phyloP scores from a whole-genome alignment of 768 basidiomycete species.

The Trametes maxima region DNA sequence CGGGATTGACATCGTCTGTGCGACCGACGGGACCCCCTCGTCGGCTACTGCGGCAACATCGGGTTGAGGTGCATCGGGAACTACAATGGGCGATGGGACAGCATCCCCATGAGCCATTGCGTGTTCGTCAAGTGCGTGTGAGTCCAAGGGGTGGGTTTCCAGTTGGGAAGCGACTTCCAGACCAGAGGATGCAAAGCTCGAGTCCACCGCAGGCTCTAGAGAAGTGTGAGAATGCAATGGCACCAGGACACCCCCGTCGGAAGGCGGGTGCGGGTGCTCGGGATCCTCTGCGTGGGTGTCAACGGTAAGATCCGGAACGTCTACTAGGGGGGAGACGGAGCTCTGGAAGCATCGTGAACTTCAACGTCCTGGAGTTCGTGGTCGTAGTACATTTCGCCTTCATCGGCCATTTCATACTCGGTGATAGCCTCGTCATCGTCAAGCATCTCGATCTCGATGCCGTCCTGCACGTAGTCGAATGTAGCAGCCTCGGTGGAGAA shows the following conservation, averaged over 20 bases:
- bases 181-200: neutral
- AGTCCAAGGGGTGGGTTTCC: too few species aligned
- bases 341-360: constrained; percentile 46
- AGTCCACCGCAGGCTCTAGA: neutral
- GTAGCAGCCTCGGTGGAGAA: constrained; percentile 29
- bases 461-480: constrained; percentile 36
- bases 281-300: constrained; percentile 42
- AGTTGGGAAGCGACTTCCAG: too few species aligned
- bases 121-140: too few species aligned
- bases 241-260: neutral
- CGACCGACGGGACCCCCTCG: neutral
- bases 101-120: neutral
- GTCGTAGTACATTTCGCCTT: constrained; percentile 36
- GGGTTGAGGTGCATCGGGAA: neutral
- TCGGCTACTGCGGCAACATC: neutral
- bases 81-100: neutral
- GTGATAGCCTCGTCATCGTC: constrained; percentile 47
- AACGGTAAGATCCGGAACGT: constrained; percentile 53
- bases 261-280: constrained; percentile 3
- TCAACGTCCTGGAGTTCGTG: constrained; percentile 49
- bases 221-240: too few species aligned
- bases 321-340: constrained; percentile 30
- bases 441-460: constrained; percentile 72
- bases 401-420: constrained; percentile 63
- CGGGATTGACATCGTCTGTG: neutral